Evolutionary conservation across 495 filamentous ascomycete genomes (phyloP).

Genomic region (Durotheca rogersii): DNA sequence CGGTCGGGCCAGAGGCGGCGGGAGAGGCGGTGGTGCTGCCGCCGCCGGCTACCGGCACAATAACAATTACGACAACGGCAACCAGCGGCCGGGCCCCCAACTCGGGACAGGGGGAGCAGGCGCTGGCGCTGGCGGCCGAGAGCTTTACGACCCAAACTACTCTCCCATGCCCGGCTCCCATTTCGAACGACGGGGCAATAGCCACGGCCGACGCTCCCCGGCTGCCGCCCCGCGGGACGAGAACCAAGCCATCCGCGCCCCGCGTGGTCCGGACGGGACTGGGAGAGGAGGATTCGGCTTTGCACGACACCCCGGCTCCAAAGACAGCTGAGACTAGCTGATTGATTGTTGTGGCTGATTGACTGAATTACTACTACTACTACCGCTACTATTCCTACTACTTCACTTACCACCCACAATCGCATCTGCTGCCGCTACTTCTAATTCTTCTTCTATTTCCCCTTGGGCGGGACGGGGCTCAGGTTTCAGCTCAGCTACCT

Average conservation of each 20-base stretch:
- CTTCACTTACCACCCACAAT: too few species aligned
- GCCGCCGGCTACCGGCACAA: constrained; percentile 23
- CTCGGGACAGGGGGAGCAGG: too few species aligned
- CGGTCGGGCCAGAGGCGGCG: constrained; percentile 14
- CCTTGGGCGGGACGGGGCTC: too few species aligned
- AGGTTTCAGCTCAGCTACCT: too few species aligned
- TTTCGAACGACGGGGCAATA: constrained; percentile 45
- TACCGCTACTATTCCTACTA: too few species aligned
- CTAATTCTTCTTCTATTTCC: too few species aligned
- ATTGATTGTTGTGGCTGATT: too few species aligned
- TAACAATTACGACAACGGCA: constrained; percentile 32
- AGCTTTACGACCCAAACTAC: constrained; percentile 74
- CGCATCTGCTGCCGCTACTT: too few species aligned
- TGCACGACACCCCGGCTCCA: constrained; percentile 42
- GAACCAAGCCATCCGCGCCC: constrained; percentile 59
- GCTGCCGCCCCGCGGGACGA: constrained; percentile 50
- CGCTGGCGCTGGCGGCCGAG: constrained; percentile 31
- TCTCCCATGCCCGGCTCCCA: constrained; percentile 58
- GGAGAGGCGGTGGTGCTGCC: constrained; percentile 23
- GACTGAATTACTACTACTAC: too few species aligned
- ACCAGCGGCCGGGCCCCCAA: constrained; percentile 27
- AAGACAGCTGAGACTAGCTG: constrained; percentile 34
- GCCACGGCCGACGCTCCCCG: constrained; percentile 52
- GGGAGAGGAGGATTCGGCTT: constrained; percentile 72
- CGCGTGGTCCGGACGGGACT: constrained; percentile 72